These are phyloP conservation scores for Simplicillium aogashimaense DNA, from an alignment of 2,329 filamentous ascomycete species.

Conservation along the genomic window DNA sequence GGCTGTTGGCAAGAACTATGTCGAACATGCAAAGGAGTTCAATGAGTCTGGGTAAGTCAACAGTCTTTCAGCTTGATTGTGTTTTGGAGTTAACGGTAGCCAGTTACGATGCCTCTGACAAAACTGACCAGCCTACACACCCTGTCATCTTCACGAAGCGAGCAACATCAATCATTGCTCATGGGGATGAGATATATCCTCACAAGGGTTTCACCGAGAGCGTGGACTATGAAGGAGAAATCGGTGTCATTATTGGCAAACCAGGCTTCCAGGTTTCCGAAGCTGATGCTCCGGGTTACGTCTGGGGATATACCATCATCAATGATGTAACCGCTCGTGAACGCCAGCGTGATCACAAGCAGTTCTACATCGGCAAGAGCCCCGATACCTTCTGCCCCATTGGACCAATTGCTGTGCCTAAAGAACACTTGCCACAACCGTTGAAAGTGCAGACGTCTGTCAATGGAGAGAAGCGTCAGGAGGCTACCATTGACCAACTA, in stretches of 20 bases:
- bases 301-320: constrained; percentile 47
- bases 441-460: constrained; percentile 25
- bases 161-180: constrained; percentile 39
- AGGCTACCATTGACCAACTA: constrained; percentile 31
- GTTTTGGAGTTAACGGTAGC: not conserved
- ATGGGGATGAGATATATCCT: constrained; percentile 33
- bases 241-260: constrained; percentile 46
- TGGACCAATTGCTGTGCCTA: constrained; percentile 40
- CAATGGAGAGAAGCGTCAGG: constrained; percentile 35
- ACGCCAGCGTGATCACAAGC: constrained; percentile 44
- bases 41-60: constrained; percentile 37
- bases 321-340: constrained; percentile 43
- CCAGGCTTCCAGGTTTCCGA: constrained; percentile 31
- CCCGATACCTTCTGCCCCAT: constrained; percentile 46
- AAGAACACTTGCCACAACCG: constrained; percentile 24
- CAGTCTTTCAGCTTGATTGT: too few relatives aligned
- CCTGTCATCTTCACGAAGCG: constrained; percentile 48
- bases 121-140: constrained; percentile 38
- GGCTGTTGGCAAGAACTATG: constrained; percentile 47
- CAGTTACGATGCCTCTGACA: constrained; percentile 37
- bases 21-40: constrained; percentile 47
- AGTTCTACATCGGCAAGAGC: constrained; percentile 49
- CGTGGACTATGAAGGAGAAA: constrained; percentile 45
- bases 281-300: constrained; percentile 34
- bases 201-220: constrained; percentile 37